Evolutionary conservation across 2,329 filamentous ascomycete species (phyloP), one percentile per base, ranked within the genome.

Genomic region (Talaromyces sp.): DNA sequence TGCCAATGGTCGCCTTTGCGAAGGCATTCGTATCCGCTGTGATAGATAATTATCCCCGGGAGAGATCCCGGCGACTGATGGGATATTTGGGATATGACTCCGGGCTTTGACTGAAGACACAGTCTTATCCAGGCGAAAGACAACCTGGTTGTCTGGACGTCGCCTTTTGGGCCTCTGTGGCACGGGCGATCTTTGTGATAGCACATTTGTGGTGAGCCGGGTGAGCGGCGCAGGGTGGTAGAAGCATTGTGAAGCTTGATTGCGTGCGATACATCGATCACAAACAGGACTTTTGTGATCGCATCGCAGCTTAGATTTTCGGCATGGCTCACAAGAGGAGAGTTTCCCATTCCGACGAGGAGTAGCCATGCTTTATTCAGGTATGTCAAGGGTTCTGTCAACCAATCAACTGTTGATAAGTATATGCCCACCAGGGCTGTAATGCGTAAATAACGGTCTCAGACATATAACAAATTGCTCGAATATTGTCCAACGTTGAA

Each of bases 171-270:
- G 14, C 21, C 6, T 8, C 44, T 25, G 44, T 44, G 21, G 9
- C 42, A 21, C 14, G 4, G 21, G 23, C 25, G 18, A 12, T 16
- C 3, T 44, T 21, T 44, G 44, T 25, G 23, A 12, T 14, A 28
- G 44, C 23, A 16, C 11, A 48, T 25, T 48, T 48, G 12, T 14
- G 5, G 21, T 8, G 12, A 21, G 23, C 23, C 23, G 44, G 16
- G 44, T 48, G 8, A 48, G 44, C 12, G 44, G 44, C 21, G 44
- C 44, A 31, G 56, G 56, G 37, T 58, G 56, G 4, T 58, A 58
- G 33, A 58, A 42, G 28, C 56, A 58, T n/a, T 42, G 35, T 3
- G 21, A 7, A 8, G 25, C 35, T 33, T 44, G 21, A 8, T 23
- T 37, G 16, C 35, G 18, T 5, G 12, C 2, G n/a, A 58, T 23